Conservation (phyloP, 495 filamentous ascomycete genomes). For the Trichoderma erinaceum region DNA sequence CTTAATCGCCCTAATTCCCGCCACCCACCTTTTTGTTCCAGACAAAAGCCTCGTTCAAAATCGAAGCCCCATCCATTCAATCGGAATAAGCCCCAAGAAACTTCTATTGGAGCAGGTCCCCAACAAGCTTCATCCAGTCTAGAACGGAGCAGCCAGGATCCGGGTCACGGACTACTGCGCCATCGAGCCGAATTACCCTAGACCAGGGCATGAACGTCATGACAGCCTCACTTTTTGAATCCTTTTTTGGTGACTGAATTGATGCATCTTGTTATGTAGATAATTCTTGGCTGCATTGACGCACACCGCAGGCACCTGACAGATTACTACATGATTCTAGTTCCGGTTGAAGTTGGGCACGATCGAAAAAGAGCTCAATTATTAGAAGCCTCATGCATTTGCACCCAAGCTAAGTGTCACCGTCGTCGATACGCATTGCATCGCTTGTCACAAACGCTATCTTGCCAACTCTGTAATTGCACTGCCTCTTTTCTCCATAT, state of each 20-base stretch:
- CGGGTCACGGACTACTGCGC: neutral
- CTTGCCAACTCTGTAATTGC: neutral
- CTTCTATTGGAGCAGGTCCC: too few species aligned
- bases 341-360: neutral
- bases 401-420: neutral
- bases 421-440: neutral
- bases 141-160: too few species aligned
- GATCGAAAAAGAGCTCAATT: neutral
- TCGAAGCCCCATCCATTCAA: neutral
- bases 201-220: neutral
- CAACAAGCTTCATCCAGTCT: too few species aligned
- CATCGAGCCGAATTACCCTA: slow-evolving; percentile 6
- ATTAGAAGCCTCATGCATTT: neutral
- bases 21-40: neutral
- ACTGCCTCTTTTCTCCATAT: neutral
- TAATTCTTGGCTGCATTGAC: neutral
- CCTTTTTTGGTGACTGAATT: neutral
- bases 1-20: slow-evolving; percentile 7
- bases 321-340: neutral
- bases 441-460: neutral
- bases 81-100: neutral
- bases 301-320: neutral
- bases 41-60: neutral
- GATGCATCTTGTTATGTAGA: neutral
- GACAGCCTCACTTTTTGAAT: slow-evolving; percentile 3